Evolutionary conservation across 139 green algal species (phyloP).

Genomic region (Micromonas commoda): DNA sequence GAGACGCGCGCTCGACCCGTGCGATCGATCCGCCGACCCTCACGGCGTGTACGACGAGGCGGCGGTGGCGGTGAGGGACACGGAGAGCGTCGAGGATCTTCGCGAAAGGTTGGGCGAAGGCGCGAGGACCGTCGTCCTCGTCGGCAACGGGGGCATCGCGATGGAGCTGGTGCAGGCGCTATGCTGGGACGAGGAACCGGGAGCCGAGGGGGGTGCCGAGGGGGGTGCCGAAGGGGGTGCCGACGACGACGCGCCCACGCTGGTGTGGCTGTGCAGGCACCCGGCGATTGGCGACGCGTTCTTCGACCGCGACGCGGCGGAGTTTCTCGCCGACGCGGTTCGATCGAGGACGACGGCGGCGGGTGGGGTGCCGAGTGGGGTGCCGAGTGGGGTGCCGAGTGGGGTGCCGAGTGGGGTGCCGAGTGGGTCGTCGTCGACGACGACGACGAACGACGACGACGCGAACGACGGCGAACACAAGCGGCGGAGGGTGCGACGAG

Average conservation of each 20-base stretch:
- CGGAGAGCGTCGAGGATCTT: neutral
- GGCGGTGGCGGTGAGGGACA: neutral
- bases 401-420: too few species aligned
- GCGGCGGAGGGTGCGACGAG: too few species aligned
- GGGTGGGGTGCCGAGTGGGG: too few species aligned
- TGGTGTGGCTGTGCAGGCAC: slow-evolving; percentile 72
- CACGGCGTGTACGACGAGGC: neutral
- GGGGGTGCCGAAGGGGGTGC: slow-evolving; percentile 39
- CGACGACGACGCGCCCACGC: neutral
- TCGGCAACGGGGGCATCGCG: slow-evolving; percentile 83
- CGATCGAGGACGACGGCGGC: slow-evolving; percentile 33
- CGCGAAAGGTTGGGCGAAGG: neutral
- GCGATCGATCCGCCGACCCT: neutral
- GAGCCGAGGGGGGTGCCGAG: neutral
- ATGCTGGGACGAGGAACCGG: too few species aligned
- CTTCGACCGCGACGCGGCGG: slow-evolving; percentile 70
- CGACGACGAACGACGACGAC: slow-evolving; percentile 9
- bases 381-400: too few species aligned
- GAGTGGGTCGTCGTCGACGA: neutral
- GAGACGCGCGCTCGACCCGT: slow-evolving; percentile 52
- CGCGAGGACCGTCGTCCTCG: slow-evolving; percentile 50
- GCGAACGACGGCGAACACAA: too few species aligned
- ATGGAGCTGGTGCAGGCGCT: slow-evolving; percentile 56
- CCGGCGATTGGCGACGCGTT: slow-evolving; percentile 75
- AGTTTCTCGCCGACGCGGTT: slow-evolving; percentile 47